Evolutionary conservation across 2,329 filamentous ascomycete species (phyloP).

Genomic region (Cladorrhinum sp.): DNA sequence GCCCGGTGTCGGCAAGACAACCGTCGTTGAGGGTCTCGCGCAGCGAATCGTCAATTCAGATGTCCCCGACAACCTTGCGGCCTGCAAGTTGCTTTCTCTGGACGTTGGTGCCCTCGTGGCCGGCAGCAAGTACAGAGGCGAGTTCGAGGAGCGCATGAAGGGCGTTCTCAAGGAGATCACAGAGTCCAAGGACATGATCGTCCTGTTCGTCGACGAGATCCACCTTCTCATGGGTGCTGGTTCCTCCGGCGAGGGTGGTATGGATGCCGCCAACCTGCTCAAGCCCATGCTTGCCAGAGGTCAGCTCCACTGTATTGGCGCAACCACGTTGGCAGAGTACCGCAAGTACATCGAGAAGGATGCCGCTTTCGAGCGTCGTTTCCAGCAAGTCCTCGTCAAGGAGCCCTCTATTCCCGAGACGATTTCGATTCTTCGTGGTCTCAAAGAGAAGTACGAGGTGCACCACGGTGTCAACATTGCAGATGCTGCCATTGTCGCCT

Average conservation of each 20-base stretch:
- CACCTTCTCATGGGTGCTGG: constrained; percentile 98
- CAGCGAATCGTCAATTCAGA: constrained; percentile 95
- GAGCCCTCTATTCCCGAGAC: constrained; percentile 87
- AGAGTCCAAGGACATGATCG: constrained; percentile 91
- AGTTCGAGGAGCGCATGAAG: constrained; percentile 99
- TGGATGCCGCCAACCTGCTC: constrained; percentile 96
- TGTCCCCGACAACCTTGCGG: constrained; percentile 90
- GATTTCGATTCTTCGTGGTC: constrained; percentile 93
- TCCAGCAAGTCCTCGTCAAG: constrained; percentile 97
- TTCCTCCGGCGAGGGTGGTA: constrained; percentile 89
- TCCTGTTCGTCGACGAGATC: constrained; percentile 98
- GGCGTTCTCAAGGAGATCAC: constrained; percentile 96
- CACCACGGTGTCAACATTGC: constrained; percentile 97
- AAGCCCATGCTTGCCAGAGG: constrained; percentile 98
- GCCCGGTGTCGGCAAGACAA: constrained; percentile 97
- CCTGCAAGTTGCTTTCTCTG: constrained; percentile 89
- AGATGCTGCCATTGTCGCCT: constrained; percentile 86
- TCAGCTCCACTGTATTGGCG: constrained; percentile 96
- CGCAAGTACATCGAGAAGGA: constrained; percentile 99
- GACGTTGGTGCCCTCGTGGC: constrained; percentile 94
- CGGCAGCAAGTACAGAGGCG: constrained; percentile 96
- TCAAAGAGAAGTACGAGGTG: constrained; percentile 97
- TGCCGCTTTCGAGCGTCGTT: constrained; percentile 93
- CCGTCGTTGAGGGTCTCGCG: constrained; percentile 92
- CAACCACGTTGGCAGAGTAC: constrained; percentile 92